phyloP scores from a whole-genome alignment of 1,284 basidiomycete genomes.

The Singerocomus rubriflavus region DNA sequence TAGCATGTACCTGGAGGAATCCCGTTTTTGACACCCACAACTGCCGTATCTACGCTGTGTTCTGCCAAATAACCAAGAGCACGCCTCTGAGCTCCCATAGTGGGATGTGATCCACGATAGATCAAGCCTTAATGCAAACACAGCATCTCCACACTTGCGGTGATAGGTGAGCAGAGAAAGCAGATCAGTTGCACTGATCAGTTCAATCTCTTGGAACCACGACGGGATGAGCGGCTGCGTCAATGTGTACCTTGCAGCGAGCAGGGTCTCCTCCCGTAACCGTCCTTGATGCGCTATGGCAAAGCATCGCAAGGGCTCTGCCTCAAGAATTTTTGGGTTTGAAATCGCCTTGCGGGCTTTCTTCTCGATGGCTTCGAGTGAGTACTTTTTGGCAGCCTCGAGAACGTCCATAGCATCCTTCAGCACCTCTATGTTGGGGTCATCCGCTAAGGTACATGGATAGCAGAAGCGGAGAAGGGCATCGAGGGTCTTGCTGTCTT shows the following conservation, averaged over 20 bases:
- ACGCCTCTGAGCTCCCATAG: neutral
- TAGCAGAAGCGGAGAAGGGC: constrained; percentile 22
- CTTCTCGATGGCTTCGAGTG: constrained; percentile 16
- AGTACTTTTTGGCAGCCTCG: constrained; percentile 19
- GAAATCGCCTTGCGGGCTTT: constrained; percentile 13
- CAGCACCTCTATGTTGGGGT: constrained; percentile 11
- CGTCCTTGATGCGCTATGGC: constrained; percentile 12
- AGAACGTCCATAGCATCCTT: constrained; percentile 10
- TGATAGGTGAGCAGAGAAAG: constrained; percentile 23
- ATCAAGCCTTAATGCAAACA: constrained; percentile 2
- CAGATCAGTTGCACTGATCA: constrained; percentile 18
- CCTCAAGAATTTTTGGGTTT: constrained; percentile 12
- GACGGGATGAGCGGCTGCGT: constrained; percentile 17
- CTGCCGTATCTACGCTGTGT: too few relatives aligned
- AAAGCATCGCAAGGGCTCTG: constrained; percentile 20
- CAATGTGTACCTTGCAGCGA: constrained; percentile 21
- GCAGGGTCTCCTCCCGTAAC: constrained; percentile 11
- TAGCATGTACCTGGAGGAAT: neutral
- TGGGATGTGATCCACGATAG: constrained; percentile 5
- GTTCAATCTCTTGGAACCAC: constrained; percentile 17
- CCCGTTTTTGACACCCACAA: neutral
- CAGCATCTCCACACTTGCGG: constrained; percentile 12
- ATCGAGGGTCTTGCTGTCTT: constrained; percentile 17
- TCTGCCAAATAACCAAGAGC: constrained; percentile 6
- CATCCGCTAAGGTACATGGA: constrained; percentile 20